phyloP scores from a whole-genome alignment of 345 rosid species.

The Eucalyptus coolabah region DNA sequence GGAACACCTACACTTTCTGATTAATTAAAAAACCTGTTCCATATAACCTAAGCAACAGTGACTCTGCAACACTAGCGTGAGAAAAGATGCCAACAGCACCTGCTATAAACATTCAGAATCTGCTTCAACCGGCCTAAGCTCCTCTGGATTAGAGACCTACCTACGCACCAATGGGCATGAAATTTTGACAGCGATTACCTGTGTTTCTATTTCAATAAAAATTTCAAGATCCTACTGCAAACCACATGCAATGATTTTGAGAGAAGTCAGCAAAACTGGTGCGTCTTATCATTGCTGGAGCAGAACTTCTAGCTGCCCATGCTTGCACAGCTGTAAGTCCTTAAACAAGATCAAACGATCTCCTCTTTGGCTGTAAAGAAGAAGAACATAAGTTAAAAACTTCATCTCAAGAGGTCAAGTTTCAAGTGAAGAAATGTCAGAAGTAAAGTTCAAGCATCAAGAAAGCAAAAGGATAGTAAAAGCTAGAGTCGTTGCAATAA shows the following conservation, averaged over 20 bases:
- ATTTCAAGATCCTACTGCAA: background rate
- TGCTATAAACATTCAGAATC: background rate
- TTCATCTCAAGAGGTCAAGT: background rate
- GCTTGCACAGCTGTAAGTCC: background rate
- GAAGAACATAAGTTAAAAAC: background rate
- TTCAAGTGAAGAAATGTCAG: background rate
- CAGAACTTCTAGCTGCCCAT: background rate
- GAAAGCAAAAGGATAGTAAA: background rate
- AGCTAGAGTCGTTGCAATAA: background rate
- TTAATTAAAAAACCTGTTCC: background rate
- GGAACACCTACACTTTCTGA: background rate
- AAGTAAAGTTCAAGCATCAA: background rate
- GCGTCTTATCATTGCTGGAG: background rate
- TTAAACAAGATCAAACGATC: background rate
- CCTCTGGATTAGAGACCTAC: background rate
- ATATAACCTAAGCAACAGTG: background rate
- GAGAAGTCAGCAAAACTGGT: background rate
- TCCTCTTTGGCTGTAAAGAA: constrained; percentile 6
- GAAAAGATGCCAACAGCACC: background rate
- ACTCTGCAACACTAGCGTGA: background rate
- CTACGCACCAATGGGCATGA: background rate
- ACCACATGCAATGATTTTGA: background rate
- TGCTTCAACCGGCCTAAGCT: background rate
- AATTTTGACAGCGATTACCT: background rate
- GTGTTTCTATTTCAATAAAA: background rate